These are phyloP conservation scores for Wickerhamiella galacta DNA, from an alignment of 805 yeast genomes.

Conservation along the genomic window DNA sequence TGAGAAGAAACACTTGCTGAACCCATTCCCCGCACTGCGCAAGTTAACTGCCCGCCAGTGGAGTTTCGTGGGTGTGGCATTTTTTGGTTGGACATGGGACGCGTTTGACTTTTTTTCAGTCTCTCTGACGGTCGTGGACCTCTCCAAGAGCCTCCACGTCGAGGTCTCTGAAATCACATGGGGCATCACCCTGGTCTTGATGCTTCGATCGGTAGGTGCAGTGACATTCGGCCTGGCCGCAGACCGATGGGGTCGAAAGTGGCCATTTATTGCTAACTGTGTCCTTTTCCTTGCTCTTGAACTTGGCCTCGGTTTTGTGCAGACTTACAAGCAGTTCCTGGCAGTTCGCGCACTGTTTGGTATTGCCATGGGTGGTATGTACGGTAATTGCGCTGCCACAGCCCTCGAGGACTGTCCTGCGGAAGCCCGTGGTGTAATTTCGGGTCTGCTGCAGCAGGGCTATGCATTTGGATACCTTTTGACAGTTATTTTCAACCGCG, in stretches of 20 bases:
- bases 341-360: conserved; percentile 53
- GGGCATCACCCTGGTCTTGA: conserved; percentile 57
- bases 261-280: conserved; percentile 42
- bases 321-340: conserved; percentile 40
- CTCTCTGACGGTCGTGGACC: conserved; percentile 34
- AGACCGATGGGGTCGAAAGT: conserved; percentile 51
- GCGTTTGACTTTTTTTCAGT: conserved; percentile 56
- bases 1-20: conserved; percentile 21
- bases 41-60: conserved; percentile 38
- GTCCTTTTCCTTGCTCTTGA: conserved; percentile 37
- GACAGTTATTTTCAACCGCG: conserved; percentile 49
- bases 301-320: conserved; percentile 49
- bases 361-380: conserved; percentile 55
- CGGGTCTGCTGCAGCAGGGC: conserved; percentile 68
- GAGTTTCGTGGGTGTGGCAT: conserved; percentile 43
- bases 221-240: conserved; percentile 44
- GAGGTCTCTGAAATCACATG: conserved; percentile 40
- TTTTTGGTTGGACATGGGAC: conserved; percentile 54
- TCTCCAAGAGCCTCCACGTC: conserved; percentile 32
- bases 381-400: conserved; percentile 47
- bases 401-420: conserved; percentile 51
- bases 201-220: conserved; percentile 61
- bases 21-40: conserved; percentile 46
- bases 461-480: conserved; percentile 55
- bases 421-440: conserved; percentile 40